phyloP scores from a whole-genome alignment of 2,329 filamentous ascomycete genomes.

The Hymenoscyphus albidus region DNA sequence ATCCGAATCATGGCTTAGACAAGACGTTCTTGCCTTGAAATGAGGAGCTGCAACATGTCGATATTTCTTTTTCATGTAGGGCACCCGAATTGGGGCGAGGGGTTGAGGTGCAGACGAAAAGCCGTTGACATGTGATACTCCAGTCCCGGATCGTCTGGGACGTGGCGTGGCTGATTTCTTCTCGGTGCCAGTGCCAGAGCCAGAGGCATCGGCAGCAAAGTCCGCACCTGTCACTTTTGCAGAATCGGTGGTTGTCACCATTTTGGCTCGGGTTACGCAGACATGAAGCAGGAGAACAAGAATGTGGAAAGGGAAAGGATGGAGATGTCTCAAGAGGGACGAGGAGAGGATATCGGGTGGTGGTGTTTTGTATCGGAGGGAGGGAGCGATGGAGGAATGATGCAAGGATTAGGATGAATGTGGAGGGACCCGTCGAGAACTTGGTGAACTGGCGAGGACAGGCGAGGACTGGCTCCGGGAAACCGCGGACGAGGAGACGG shows the following conservation, averaged over 20 bases:
- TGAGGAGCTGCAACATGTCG: constrained; percentile 90
- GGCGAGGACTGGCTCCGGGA: not conserved
- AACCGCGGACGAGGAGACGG: not conserved
- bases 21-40: constrained; percentile 66
- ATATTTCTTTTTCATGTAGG: constrained; percentile 61
- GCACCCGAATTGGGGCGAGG: constrained; percentile 23
- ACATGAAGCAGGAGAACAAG: constrained; percentile 3
- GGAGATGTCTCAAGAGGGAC: not conserved
- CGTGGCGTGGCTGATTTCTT: constrained; percentile 25
- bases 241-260: constrained; percentile 13
- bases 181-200: not conserved
- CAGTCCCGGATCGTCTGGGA: constrained; percentile 3
- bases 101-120: constrained; percentile 22
- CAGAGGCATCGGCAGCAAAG: constrained; percentile 11
- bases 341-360: not conserved
- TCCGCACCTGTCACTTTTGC: constrained; percentile 27
- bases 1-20: constrained; percentile 77
- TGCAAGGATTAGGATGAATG: constrained; percentile 4
- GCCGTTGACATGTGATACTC: constrained; percentile 27
- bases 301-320: not conserved
- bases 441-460: too few relatives aligned
- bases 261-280: not conserved
- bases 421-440: not conserved
- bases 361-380: not conserved
- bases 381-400: constrained; percentile 1